A percentile compares a stretch with the other conserved stretches of the same genome.
phyloP scores from a whole-genome alignment of 257 asterid species.

The Solanum ossicruentum region DNA sequence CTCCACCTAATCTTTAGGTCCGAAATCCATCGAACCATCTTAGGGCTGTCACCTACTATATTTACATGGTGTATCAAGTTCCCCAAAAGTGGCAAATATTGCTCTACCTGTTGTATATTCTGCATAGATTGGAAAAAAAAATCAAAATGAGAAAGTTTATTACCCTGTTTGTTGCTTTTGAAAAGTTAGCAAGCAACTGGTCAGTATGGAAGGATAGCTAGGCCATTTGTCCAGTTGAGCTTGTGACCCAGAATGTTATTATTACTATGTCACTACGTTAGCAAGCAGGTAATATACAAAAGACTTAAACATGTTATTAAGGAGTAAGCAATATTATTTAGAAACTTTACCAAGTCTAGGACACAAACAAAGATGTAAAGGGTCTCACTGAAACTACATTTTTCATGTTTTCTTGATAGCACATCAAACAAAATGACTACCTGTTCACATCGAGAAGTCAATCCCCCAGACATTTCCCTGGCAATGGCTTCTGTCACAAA shows the following conservation, averaged over 20 bases:
- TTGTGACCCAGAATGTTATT: neutral
- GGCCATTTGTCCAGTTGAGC: neutral
- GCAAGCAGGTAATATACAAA: neutral
- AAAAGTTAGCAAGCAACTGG: neutral
- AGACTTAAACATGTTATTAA: neutral
- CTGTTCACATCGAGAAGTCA: conserved; percentile 47
- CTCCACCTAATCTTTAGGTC: conserved; percentile 51
- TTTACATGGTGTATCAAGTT: conserved; percentile 28
- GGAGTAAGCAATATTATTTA: neutral
- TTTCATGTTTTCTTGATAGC: neutral
- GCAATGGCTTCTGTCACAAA: conserved; percentile 49
- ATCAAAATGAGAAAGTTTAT: neutral
- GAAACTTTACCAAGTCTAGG: neutral
- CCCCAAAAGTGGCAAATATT: conserved; percentile 44
- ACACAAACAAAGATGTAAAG: neutral
- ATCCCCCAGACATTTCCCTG: conserved; percentile 70
- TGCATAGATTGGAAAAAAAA: conserved; percentile 1
- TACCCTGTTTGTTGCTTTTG: neutral
- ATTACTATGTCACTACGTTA: neutral
- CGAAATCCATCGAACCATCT: conserved; percentile 15
- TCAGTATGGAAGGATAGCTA: neutral
- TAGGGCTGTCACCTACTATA: neutral
- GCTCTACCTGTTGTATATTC: conserved; percentile 61
- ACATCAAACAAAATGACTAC: conserved; percentile 6
- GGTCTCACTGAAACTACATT: neutral